A percentile compares a stretch with the other conserved stretches of the same genome.
These are phyloP conservation scores for Hanseniaspora singularis DNA, from an alignment of 805 yeast species.

Conservation along the genomic window DNA sequence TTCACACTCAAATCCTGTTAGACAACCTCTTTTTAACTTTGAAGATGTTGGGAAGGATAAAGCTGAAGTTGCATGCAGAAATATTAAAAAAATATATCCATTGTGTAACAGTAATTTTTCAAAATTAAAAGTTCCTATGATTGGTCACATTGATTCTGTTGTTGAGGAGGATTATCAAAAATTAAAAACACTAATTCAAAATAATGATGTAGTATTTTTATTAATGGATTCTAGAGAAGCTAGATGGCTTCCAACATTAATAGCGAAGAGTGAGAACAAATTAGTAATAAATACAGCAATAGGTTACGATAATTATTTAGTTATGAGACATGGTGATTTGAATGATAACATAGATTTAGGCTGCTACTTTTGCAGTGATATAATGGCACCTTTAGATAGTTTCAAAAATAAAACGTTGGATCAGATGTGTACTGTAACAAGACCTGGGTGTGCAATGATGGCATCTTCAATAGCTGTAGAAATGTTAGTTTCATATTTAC, in stretches of 20 bases:
- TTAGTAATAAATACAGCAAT: constrained; percentile 82
- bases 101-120: constrained; percentile 54
- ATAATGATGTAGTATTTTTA: constrained; percentile 67
- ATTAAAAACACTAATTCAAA: constrained; percentile 42
- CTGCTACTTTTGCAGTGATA: constrained; percentile 92
- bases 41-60: constrained; percentile 77
- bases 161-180: constrained; percentile 42
- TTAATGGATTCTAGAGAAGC: constrained; percentile 92
- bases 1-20: constrained; percentile 86
- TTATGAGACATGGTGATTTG: constrained; percentile 77
- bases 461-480: constrained; percentile 86
- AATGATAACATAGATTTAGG: constrained; percentile 44
- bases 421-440: constrained; percentile 97
- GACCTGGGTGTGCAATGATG: constrained; percentile 88
- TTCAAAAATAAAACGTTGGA: constrained; percentile 80
- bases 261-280: constrained; percentile 56
- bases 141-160: constrained; percentile 71
- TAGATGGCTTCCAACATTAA: constrained; percentile 91
- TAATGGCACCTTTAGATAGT: constrained; percentile 85
- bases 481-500: constrained; percentile 58
- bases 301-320: constrained; percentile 87
- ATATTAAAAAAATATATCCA: constrained; percentile 66
- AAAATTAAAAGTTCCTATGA: constrained; percentile 79
- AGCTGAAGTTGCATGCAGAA: constrained; percentile 65
- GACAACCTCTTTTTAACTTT: constrained; percentile 79